A percentile compares a stretch with the other conserved stretches of the same genome.
These are phyloP conservation scores for Sporothrix euskadiensis DNA, from an alignment of 2,329 filamentous ascomycete genomes.

Conservation along the genomic window DNA sequence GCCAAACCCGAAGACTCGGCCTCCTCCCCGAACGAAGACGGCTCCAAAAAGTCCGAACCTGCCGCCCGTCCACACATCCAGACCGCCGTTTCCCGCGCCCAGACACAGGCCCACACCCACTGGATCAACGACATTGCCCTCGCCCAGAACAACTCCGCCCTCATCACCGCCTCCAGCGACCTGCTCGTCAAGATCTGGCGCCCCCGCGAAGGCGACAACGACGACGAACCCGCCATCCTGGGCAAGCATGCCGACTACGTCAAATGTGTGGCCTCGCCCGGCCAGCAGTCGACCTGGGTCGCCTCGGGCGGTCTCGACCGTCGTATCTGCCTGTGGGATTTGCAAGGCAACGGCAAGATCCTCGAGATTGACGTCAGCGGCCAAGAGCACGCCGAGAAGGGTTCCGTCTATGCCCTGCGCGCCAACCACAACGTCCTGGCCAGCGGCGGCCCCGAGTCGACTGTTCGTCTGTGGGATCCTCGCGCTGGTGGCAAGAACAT, in stretches of 20 bases:
- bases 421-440: constrained; percentile 79
- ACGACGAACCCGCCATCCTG: constrained; percentile 73
- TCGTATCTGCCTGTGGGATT: constrained; percentile 90
- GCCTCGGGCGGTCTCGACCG: constrained; percentile 92
- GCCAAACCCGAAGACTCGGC: constrained; percentile 33
- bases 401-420: constrained; percentile 88
- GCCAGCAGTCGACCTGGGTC: constrained; percentile 70
- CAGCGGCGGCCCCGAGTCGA: constrained; percentile 90
- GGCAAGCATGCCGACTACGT: constrained; percentile 95
- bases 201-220: constrained; percentile 65
- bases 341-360: constrained; percentile 81
- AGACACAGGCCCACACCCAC: constrained; percentile 78
- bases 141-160: constrained; percentile 71
- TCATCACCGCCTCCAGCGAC: constrained; percentile 92
- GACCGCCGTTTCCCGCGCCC: constrained; percentile 60
- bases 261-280: constrained; percentile 83
- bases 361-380: constrained; percentile 83
- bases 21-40: constrained; percentile 25
- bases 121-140: constrained; percentile 94
- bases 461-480: constrained; percentile 88
- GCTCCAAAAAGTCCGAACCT: constrained; percentile 23
- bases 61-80: constrained; percentile 37
- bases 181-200: constrained; percentile 92
- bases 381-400: constrained; percentile 83
- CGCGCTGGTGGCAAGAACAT: constrained; percentile 77